Conservation (phyloP, 139 green algal genomes). For the Mychonastes homosphaera region DNA sequence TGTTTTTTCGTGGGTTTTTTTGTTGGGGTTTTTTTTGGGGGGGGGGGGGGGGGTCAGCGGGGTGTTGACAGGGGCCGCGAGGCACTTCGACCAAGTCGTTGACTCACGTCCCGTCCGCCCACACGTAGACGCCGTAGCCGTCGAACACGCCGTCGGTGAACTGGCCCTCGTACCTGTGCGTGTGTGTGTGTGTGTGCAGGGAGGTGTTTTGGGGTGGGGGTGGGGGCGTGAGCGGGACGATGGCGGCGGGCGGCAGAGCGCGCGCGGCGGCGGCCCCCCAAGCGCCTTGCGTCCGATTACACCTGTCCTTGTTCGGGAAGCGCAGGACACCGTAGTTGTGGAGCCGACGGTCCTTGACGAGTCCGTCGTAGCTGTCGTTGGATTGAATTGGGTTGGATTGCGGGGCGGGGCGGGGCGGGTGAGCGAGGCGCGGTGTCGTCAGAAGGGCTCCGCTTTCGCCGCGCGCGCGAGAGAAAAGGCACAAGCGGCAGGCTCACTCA, state of each 20-base stretch:
- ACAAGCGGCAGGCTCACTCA: no score
- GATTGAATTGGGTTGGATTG: no score
- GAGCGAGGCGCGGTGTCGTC: neutral
- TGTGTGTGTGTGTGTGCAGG: neutral
- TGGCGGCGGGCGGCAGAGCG: neutral
- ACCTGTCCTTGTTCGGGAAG: slow-evolving; percentile 40
- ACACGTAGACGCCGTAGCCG: slow-evolving; percentile 50
- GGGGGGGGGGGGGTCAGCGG: neutral
- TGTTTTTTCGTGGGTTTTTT: no score
- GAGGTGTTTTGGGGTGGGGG: neutral
- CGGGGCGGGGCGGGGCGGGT: neutral
- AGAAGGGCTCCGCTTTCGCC: neutral
- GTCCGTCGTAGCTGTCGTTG: slow-evolving; percentile 32
- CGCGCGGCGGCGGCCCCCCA: no score
- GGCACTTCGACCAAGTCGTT: neutral
- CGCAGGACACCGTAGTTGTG: slow-evolving; percentile 36
- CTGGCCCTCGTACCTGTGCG: slow-evolving; percentile 44
- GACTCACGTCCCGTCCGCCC: slow-evolving; percentile 38
- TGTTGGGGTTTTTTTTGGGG: no score
- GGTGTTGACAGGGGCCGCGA: neutral
- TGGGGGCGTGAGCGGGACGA: neutral
- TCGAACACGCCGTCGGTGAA: slow-evolving; percentile 42
- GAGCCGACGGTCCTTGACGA: slow-evolving; percentile 27
- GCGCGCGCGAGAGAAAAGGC: no score
- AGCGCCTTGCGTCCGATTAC: neutral